Evolutionary conservation across 2,329 filamentous ascomycete genomes (phyloP), one percentile per base, ranked within the genome.

Genomic region (Calonectria ilicicola): DNA sequence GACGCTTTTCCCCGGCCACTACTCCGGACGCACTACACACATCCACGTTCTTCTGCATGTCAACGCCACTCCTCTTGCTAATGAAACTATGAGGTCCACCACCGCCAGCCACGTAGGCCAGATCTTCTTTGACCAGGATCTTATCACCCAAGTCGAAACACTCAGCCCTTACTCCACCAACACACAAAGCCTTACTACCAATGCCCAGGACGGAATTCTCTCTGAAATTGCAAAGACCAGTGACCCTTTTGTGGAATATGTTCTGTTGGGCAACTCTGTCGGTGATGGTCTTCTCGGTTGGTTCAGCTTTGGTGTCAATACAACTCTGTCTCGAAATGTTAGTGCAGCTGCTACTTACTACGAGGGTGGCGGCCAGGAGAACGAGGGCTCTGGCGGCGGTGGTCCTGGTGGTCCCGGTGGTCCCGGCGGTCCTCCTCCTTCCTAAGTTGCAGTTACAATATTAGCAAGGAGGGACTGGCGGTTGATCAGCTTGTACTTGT

Each of bases 81-180:
- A 90, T 82, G 84, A 85, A 75, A 90, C 88, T 70, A 83, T 89
- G 72, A 72, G 72, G 40, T 75, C 74, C n/a, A 72, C 71, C 42
- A 80, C 82, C 23, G 85, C 88, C 58, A 86, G 87, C 3, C 89
- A 92, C 80, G 85, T 91, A 38, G 89, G 90, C 35, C 90, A 92
- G 79, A 80, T 91, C 70, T 92, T 90, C 84, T 89, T 91, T 77
- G 89, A 91, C 79, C 87, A 91, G 77, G 84, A 85, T 74, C 86
- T 92, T 40, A 85, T 90, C 70, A 73, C 79, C n/a, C 75, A 83
- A n/a, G 88, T 91, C 53, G 87, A 90, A 68, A 79, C 78, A 38
- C 82, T 82, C 0, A 73, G 79, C 2, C 89, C 89, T 0, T 88
- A 88, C 80, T 79, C 72, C n/a, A 80, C 79, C 64, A 88, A 88